Evolutionary conservation across 2,329 filamentous ascomycete species (phyloP).

Genomic region (Aspergillus sp.): DNA sequence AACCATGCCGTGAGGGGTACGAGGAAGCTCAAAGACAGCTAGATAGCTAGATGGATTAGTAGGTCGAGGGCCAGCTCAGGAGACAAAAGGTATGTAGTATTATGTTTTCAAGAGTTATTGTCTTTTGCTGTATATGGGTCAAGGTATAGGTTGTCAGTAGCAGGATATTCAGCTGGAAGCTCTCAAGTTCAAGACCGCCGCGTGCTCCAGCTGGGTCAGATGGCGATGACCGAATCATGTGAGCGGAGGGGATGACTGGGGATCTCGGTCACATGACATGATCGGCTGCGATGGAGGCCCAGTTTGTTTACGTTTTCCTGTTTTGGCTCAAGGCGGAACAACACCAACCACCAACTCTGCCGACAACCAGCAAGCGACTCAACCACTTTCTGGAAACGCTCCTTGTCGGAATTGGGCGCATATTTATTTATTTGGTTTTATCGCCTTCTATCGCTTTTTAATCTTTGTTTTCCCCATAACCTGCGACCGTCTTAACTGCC

Average conservation of each 20-base stretch:
- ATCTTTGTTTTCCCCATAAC: not conserved
- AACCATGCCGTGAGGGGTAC: conserved; percentile 17
- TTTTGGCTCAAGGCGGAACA: conserved; percentile 18
- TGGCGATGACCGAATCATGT: conserved; percentile 27
- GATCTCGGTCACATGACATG: conserved; percentile 10
- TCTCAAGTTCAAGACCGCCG: not conserved
- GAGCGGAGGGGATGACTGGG: conserved; percentile 23
- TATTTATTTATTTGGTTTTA: not conserved
- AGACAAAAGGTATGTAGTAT: not conserved
- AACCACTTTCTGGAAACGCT: not conserved
- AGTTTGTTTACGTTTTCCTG: conserved; percentile 35
- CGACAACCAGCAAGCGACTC: conserved; percentile 2
- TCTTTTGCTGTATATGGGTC: not conserved
- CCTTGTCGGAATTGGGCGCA: not conserved
- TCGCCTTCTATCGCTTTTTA: not conserved
- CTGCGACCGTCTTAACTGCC: conserved; percentile 1
- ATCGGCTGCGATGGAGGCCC: conserved; percentile 13
- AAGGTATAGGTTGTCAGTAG: not conserved
- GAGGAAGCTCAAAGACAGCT: not conserved
- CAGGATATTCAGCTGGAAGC: not conserved
- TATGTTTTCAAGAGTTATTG: not conserved
- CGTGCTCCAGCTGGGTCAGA: not conserved
- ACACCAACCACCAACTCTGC: conserved; percentile 12
- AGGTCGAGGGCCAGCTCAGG: not conserved
- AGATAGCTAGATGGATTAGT: not conserved